Base-by-base conservation (phyloP, 257 asterid species). In the Nicotiana otophora region DNA sequence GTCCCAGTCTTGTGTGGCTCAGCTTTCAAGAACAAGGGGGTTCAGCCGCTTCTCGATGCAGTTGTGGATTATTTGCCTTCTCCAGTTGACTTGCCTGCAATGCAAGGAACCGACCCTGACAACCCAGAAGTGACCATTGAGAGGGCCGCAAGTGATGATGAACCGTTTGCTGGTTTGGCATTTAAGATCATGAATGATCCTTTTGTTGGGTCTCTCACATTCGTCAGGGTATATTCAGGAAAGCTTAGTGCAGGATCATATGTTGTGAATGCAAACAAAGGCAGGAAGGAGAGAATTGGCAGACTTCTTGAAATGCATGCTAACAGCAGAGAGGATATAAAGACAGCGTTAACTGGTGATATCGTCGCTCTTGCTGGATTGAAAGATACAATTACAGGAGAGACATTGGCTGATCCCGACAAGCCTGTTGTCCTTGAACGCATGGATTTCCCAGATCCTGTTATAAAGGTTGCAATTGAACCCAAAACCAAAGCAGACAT, bases 361-460 rank as follows among this genome's bases (percentile, higher is more conserved):
- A 96, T 94, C 68, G 81, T 94, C n/a, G 99, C 99, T 48, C 97
- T 96, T 80, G 98, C 98, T 5, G 98, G 99, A 84, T 85, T 96
- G 12, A 96, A 96, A 87, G 98, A 94, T 87, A 96, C 99, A 26
- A 81, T 93, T 78, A 96, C 99, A 0, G 98, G 99, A 80, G 99
- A 96, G 86, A 96, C 99, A 7, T 84, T 94, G 90, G 85, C 91
- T 62, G 98, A 96, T 86, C 93, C 93, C 0, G 98, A 93, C 12
- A 92, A 89, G 33, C 98, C 97, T 5, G 58, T 96, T 53, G 95
- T 94, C 69, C 95, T 96, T 85, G 98, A 96, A 84, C 89, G 98
- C 78, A 96, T 96, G 99, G 99, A 94, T 85, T 96, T 96, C 92
- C 98, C 98, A 2, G 99, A 94, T 82, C 99, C 98, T 68, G 99